Base-by-base conservation (phyloP, 805 yeast genomes). In the Wickerhamia fluorescens region DNA sequence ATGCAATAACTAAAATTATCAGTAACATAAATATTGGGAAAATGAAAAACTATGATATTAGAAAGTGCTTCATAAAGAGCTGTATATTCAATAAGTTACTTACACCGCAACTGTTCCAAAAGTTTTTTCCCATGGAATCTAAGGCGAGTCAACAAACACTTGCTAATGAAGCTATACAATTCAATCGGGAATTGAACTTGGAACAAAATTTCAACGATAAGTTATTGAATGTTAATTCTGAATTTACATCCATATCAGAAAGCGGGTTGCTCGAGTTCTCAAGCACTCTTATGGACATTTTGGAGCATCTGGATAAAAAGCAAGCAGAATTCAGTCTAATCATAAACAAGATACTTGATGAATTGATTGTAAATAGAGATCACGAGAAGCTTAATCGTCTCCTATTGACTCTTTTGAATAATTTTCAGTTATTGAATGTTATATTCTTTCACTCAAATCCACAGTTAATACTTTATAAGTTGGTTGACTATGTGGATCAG, bases 211-310 rank as follows among this genome's bases (percentile, higher is more conserved):
- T 61, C 31, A 44, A 48, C 24, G 49, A 54, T 6, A 61, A 58
- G 34, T 41, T 63, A 20, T 41, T 53, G 25, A 42, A 51, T 27
- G 40, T 58, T 16, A 60, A 57, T 36, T 33, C 56, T 14, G 68
- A 63, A 36, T 61, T 63, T 35, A 54, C 62, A 1, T 58, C 67
- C 1, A 36, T 63, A 8, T 61, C 57, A 26, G 70, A 63, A 30
- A 56, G 63, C 5, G 60, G 57, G 11, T 41, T 61, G 14, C 29
- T 54, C 5, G 58, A 53, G 14, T 52, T 42, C 29, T 36, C 58
- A 19, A 35, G 40, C 13, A 31, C 42, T 5, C 39, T 57, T 13
- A 41, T 51, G 1, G 16, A 24, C 3, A 34, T 37, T 20, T 35
- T 58, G 24, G 54, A 47, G 18, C 47, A 34, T 27, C 50, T 51